phyloP scores from a whole-genome alignment of 1,284 basidiomycete genomes.

The Trametes versicolor region DNA sequence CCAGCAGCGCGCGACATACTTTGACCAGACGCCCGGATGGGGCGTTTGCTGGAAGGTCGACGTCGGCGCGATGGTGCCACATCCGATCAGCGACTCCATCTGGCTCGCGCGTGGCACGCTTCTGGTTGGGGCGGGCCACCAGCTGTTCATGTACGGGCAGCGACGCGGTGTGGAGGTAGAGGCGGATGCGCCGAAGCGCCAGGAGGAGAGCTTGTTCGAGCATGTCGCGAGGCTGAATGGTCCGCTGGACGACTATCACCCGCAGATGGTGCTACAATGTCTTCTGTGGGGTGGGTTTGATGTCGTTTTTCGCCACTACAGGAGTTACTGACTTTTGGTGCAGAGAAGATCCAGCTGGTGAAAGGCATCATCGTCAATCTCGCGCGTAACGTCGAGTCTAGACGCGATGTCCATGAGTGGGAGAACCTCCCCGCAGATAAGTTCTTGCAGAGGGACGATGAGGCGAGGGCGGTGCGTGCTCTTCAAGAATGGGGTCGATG shows the following conservation, averaged over 20 bases:
- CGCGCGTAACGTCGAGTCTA: constrained; percentile 49
- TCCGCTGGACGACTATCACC: constrained; percentile 89
- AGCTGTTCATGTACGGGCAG: constrained; percentile 79
- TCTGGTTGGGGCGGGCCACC: constrained; percentile 79
- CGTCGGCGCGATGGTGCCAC: constrained; percentile 76
- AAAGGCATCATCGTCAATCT: constrained; percentile 83
- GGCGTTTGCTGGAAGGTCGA: constrained; percentile 78
- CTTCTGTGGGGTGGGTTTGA: constrained; percentile 82
- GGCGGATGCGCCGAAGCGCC: constrained; percentile 33
- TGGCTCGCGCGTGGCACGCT: constrained; percentile 87
- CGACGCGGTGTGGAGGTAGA: background rate
- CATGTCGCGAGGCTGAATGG: constrained; percentile 85
- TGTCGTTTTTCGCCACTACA: no score
- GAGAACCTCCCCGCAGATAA: constrained; percentile 61
- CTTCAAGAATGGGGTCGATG: constrained; percentile 13
- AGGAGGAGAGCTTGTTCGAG: constrained; percentile 70
- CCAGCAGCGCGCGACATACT: constrained; percentile 91
- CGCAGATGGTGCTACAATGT: constrained; percentile 92
- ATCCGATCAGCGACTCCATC: constrained; percentile 85
- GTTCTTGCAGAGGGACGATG: constrained; percentile 55
- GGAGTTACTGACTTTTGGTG: background rate
- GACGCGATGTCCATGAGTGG: constrained; percentile 51
- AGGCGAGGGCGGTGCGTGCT: constrained; percentile 37
- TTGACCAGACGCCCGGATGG: constrained; percentile 85
- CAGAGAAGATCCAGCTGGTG: constrained; percentile 86